Percentiles rank a stretch among this genome's conserved stretches.
These are phyloP conservation scores for Sugiyamaella boreocaroliniensis DNA, from an alignment of 805 yeast genomes.

Conservation along the genomic window DNA sequence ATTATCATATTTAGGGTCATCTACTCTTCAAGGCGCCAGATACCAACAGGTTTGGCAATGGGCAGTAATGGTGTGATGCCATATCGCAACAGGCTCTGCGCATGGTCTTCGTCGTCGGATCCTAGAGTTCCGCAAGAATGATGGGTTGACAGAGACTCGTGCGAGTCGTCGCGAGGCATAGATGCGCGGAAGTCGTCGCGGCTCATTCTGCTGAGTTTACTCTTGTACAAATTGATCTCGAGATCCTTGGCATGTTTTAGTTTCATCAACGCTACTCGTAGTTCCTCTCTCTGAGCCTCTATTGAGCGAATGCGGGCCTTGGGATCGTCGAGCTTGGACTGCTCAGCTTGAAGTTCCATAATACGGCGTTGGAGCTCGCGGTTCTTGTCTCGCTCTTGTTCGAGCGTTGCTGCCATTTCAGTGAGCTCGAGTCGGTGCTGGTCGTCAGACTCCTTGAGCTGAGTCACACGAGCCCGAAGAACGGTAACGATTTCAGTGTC, in stretches of 20 bases:
- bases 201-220: neutral
- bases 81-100: neutral
- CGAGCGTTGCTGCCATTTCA: conserved; percentile 22
- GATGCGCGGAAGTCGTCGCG: neutral
- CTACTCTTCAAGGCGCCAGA: neutral
- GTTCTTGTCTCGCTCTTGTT: conserved; percentile 16
- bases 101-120: neutral
- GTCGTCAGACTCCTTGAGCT: conserved; percentile 18
- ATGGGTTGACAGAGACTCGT: neutral
- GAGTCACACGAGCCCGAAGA: neutral
- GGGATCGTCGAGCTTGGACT: conserved; percentile 7
- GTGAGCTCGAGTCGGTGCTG: conserved; percentile 13
- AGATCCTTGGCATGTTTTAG: conserved; percentile 20
- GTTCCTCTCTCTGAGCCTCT: conserved; percentile 19
- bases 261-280: conserved; percentile 18
- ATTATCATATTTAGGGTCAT: neutral
- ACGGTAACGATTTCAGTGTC: neutral
- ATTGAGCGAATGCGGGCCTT: conserved; percentile 9
- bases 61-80: conserved; percentile 4
- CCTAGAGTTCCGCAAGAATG: neutral
- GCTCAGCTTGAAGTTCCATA: conserved; percentile 5
- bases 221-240: conserved; percentile 16
- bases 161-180: neutral
- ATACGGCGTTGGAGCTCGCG: conserved; percentile 16
- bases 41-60: neutral